A percentile compares a stretch with the other conserved stretches of the same genome.
Conservation (phyloP, 2,329 filamentous ascomycete species). For the Trichoderma atrobrunneum region DNA sequence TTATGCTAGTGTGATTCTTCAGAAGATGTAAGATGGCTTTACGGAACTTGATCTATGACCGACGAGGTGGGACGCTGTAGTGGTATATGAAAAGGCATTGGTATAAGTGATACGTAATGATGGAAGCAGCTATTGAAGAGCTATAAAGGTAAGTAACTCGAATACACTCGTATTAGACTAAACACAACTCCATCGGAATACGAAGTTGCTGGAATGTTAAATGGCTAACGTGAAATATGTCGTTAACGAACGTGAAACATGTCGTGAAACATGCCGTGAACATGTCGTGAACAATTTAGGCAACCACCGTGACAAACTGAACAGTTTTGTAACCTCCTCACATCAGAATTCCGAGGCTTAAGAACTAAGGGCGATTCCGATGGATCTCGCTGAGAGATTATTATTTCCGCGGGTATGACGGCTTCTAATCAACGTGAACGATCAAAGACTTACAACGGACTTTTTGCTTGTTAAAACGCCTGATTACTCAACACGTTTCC, state of each 20-base stretch:
- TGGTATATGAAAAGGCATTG: not conserved
- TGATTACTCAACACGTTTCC: slow-evolving; percentile 4
- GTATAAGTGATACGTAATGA: not conserved
- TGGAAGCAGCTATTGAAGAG: not conserved
- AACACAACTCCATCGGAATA: too few relatives aligned
- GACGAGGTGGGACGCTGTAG: not conserved
- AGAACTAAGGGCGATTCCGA: not conserved
- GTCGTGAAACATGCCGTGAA: too few relatives aligned
- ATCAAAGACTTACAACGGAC: not conserved
- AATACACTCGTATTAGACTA: not conserved
- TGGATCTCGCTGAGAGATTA: not conserved
- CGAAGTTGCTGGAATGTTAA: not conserved
- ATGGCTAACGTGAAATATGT: not conserved
- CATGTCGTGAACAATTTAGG: not conserved
- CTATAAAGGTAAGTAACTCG: too few relatives aligned
- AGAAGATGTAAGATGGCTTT: not conserved
- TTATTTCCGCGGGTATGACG: not conserved
- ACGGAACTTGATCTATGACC: not conserved
- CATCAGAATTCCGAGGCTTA: not conserved
- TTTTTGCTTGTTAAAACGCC: not conserved
- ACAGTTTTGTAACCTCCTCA: not conserved
- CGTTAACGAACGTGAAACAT: not conserved
- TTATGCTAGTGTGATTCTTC: not conserved
- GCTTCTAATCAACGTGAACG: not conserved
- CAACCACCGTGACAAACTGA: not conserved